A percentile compares a stretch with the other conserved stretches of the same genome.
Evolutionary conservation across 257 asterid species (phyloP).

Genomic region (Solanum pinnatisectum): DNA sequence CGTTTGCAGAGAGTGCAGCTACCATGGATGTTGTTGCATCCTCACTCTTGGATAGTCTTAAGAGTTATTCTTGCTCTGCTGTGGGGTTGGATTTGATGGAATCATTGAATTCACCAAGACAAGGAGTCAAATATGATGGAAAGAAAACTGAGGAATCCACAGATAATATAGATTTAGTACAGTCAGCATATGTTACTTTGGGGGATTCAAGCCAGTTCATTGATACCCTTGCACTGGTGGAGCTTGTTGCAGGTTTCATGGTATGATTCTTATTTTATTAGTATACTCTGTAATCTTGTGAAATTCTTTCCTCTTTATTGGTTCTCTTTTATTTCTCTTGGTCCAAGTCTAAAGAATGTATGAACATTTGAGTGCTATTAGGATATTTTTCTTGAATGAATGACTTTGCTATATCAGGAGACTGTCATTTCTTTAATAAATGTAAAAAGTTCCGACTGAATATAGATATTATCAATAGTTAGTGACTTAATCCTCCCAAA

Average conservation of each 20-base stretch:
- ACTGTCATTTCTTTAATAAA: neutral
- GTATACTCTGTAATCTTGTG: neutral
- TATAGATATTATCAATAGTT: neutral
- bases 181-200: constrained; percentile 1
- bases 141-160: constrained; percentile 14
- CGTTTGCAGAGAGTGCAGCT: constrained; percentile 50
- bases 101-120: constrained; percentile 5
- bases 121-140: constrained; percentile 3
- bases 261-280: constrained; percentile 27
- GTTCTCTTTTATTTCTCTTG: neutral
- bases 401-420: neutral
- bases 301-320: neutral
- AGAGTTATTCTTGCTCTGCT: constrained; percentile 24
- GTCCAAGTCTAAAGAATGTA: neutral
- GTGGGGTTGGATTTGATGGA: constrained; percentile 19
- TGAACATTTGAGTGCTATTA: neutral
- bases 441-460: neutral
- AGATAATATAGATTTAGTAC: constrained; percentile 11
- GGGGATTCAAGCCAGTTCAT: constrained; percentile 25
- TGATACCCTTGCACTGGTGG: constrained; percentile 61
- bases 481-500: neutral
- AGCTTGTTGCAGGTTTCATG: constrained; percentile 60
- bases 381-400: neutral
- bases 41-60: constrained; percentile 52
- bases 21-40: constrained; percentile 41